These are phyloP conservation scores for Wickerhamiella bombiphila DNA, from an alignment of 805 yeast genomes.

Conservation along the genomic window DNA sequence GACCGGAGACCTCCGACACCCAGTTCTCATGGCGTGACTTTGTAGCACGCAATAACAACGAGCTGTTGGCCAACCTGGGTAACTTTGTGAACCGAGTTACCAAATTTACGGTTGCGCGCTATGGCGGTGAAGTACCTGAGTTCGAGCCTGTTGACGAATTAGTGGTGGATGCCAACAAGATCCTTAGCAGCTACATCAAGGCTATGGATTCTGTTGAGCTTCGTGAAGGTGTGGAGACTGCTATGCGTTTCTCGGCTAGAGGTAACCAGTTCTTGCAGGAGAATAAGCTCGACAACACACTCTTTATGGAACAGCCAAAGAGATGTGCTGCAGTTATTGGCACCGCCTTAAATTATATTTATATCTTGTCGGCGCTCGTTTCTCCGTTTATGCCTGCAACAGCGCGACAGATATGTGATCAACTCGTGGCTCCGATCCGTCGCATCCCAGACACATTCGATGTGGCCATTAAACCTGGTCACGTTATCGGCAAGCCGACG, in stretches of 20 bases:
- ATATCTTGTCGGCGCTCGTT: conserved; percentile 67
- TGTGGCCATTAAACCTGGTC: conserved; percentile 58
- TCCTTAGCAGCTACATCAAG: conserved; percentile 46
- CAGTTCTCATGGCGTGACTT: conserved; percentile 97
- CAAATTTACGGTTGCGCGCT: conserved; percentile 80
- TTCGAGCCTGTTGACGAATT: conserved; percentile 31
- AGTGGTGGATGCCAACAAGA: conserved; percentile 40
- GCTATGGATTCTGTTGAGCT: conserved; percentile 60
- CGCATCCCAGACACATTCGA: conserved; percentile 65
- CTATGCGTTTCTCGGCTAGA: conserved; percentile 80
- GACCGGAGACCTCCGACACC: conserved; percentile 94
- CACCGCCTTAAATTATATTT: conserved; percentile 76
- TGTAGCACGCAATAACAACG: conserved; percentile 85
- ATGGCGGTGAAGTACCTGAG: conserved; percentile 75
- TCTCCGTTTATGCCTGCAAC: conserved; percentile 88
- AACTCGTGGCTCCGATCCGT: conserved; percentile 70
- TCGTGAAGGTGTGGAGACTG: conserved; percentile 79
- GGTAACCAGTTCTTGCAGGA: conserved; percentile 96
- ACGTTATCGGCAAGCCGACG: conserved; percentile 79
- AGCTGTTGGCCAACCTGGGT: conserved; percentile 88
- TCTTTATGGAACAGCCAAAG: conserved; percentile 60
- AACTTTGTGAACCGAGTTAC: conserved; percentile 89
- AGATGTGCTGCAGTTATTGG: conserved; percentile 86
- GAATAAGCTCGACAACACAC: conserved; percentile 79
- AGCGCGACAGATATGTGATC: conserved; percentile 50